Base-by-base conservation (phyloP, 2,329 filamentous ascomycete genomes). In the Aspergillus fumigatiaffinis region DNA sequence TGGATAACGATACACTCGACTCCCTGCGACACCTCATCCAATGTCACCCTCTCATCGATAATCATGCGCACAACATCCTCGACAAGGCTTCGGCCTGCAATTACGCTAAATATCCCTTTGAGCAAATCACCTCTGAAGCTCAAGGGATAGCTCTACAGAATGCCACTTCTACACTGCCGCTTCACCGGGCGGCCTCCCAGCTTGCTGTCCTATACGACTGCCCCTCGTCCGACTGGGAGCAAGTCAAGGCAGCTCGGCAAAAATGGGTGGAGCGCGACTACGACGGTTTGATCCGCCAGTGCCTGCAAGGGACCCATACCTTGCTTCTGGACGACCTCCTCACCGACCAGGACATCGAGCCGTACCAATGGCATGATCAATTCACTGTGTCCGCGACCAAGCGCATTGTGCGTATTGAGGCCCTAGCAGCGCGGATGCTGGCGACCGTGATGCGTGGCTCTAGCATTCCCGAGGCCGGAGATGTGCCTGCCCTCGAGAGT, bases 291-390 rank as follows among this genome's bases (percentile, higher is more conserved):
- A 79, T 84, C 10, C 78, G 76, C 48, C 80, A 78, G 60, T 94
- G 90, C 64, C 80, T 95, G 4, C 73, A 83, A 12, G 90, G 90
- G 1, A 89, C 90, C 28, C 86, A 92, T 69, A 84, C 83, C 1
- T 79, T 93, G 10, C 79, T 95, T 1, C 81, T 95, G n/a, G 91
- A 94, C 63, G 90, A 94, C 72, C 87, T 90, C 0, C 75, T 93
- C 7, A 81, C 83, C 53, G 76, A 78, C 14, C 76, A 77, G 2
- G 79, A 82, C 7, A 81, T 84, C 1, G 82, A 89, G 63, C 70
- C 79, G 0, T 89, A 85, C 63, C 68, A 76, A 4, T 89, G 85
- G 82, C 87, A 91, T 68, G 81, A 88, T 68, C 75, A 79, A 23
- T 89, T 89, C 62, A 87, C 87, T 0, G 76, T 79, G 21, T 84